These are phyloP conservation scores for Brassica incana DNA, from an alignment of 345 rosid species.

Conservation along the genomic window DNA sequence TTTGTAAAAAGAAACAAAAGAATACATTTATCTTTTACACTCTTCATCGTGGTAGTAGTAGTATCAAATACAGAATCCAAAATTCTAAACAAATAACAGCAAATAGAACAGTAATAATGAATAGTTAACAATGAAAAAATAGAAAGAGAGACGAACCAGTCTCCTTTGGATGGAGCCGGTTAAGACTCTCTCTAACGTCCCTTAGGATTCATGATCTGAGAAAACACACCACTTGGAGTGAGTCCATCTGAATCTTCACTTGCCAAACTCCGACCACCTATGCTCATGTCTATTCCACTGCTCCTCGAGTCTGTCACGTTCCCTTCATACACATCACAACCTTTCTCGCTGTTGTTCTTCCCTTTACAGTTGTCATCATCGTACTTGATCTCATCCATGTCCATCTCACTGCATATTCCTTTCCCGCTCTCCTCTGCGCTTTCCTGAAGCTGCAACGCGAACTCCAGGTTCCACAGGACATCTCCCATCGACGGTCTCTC, in stretches of 20 bases:
- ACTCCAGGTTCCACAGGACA: conserved; percentile 81
- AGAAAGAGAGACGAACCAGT: conserved; percentile 29
- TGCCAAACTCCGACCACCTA: conserved; percentile 90
- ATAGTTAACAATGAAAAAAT: background rate
- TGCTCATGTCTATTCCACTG: conserved; percentile 91
- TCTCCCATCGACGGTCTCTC: conserved; percentile 99
- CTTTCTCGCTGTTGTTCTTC: conserved; percentile 48
- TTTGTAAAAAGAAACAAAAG: background rate
- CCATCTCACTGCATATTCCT: conserved; percentile 46
- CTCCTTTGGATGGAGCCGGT: conserved; percentile 18
- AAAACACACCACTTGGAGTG: conserved; percentile 94
- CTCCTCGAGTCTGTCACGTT: conserved; percentile 75
- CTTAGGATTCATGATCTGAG: conserved; percentile 98
- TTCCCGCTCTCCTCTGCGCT: conserved; percentile 86
- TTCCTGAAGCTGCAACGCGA: conserved; percentile 96
- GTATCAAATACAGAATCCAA: conserved; percentile 35
- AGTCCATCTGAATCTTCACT: conserved; percentile 93
- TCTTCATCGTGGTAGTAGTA: conserved; percentile 10
- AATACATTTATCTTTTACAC: conserved; percentile 37
- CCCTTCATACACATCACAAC: conserved; percentile 58
- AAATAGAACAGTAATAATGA: conserved; percentile 23
- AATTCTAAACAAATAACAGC: conserved; percentile 22
- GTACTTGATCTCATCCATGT: conserved; percentile 53
- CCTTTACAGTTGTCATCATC: conserved; percentile 54
- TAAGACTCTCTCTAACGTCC: conserved; percentile 59